phyloP scores from a whole-genome alignment of 106 monocot genomes.

The Cymbidium sinense region DNA sequence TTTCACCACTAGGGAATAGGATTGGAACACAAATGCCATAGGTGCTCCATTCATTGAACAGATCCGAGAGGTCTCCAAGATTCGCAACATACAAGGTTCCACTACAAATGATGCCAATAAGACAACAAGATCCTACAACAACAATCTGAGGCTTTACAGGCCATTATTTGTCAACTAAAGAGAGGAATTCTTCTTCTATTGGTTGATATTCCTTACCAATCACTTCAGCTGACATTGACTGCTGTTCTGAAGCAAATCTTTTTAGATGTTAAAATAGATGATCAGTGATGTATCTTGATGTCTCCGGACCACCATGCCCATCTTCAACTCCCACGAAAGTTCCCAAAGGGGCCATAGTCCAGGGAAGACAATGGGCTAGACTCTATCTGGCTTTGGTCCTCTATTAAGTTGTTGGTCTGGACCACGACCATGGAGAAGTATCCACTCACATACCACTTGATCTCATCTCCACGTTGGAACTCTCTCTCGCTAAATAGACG shows the following conservation, averaged over 20 bases:
- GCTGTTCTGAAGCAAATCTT: constrained; percentile 25
- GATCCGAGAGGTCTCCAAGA: constrained; percentile 28
- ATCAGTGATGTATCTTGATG: constrained; percentile 24
- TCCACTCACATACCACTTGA: constrained; percentile 19
- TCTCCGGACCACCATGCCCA: constrained; percentile 31
- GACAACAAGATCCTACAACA: constrained; percentile 24
- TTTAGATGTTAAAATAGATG: constrained; percentile 30
- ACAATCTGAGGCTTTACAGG: constrained; percentile 29
- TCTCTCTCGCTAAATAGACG: no score
- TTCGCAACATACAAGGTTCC: constrained; percentile 25
- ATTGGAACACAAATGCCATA: no score
- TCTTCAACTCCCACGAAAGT: constrained; percentile 29
- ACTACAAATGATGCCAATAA: constrained; percentile 21
- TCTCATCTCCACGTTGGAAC: no score
- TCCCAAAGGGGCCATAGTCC: constrained; percentile 19
- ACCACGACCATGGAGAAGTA: constrained; percentile 30
- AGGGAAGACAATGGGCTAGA: constrained; percentile 13
- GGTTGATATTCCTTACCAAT: constrained; percentile 24
- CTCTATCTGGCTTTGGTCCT: constrained; percentile 30
- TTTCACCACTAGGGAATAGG: no score
- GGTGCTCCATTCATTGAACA: no score
- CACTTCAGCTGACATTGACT: constrained; percentile 24
- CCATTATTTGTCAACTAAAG: constrained; percentile 24
- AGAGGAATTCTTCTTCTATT: constrained; percentile 24
- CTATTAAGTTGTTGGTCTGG: constrained; percentile 23